Percentiles rank a stretch among this genome's conserved stretches.
phyloP scores from a whole-genome alignment of 2,329 filamentous ascomycete genomes.

The Fusarium pilosicola region DNA sequence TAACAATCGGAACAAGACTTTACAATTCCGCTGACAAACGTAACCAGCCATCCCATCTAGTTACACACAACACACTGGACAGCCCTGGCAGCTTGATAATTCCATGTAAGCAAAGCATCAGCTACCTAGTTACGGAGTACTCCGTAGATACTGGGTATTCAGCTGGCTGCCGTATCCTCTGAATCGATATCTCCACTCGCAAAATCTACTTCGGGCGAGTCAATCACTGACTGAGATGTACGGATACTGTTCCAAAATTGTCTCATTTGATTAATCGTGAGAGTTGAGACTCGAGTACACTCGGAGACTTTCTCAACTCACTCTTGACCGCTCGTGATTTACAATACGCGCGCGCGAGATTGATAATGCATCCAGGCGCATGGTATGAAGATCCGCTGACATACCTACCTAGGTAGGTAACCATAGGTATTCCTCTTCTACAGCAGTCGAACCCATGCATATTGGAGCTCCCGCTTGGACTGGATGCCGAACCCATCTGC shows the following conservation, averaged over 20 bases:
- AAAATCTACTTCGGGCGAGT: background rate
- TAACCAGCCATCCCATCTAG: background rate
- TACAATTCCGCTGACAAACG: background rate
- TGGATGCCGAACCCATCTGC: background rate
- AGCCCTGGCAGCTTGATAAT: background rate
- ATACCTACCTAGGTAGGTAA: background rate
- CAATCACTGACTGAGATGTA: background rate
- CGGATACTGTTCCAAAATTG: background rate
- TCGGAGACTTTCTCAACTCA: background rate
- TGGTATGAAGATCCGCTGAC: background rate
- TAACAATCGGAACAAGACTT: background rate
- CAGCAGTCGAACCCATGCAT: background rate
- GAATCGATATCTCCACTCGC: background rate
- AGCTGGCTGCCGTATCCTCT: background rate
- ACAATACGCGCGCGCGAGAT: constrained; percentile 19
- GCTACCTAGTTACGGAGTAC: background rate
- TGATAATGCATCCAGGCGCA: background rate
- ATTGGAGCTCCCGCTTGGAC: background rate
- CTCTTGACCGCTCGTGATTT: background rate
- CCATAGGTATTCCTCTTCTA: background rate
- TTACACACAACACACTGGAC: background rate
- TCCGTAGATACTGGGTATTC: background rate
- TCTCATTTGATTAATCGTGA: background rate
- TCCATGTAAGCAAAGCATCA: background rate
- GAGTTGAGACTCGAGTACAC: background rate